Evolutionary conservation across 1,139 yeast genomes (phyloP), one percentile per base, ranked within the genome.

Genomic region (Zygosaccharomyces sapae): DNA sequence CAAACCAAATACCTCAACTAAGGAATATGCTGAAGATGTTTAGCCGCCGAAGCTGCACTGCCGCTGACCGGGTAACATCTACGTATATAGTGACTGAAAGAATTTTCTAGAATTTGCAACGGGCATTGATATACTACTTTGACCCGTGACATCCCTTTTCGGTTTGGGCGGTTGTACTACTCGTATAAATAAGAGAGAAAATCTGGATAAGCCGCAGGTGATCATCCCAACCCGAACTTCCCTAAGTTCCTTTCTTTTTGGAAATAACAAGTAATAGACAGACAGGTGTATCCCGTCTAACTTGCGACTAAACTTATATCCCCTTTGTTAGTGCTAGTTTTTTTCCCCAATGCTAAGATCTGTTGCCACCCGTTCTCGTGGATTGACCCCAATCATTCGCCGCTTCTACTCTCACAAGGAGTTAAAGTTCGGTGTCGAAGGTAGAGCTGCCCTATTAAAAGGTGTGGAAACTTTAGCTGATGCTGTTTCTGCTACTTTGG

Each of bases 381-480:
- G 55, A 44, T 45, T 46, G 43, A 36, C 45, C 38, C 48, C 47
- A 29, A 33, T 53, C 38, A 51, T 55, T 40, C 65, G 66, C 50
- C 49, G 55, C 39, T 65, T 74, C 68, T 74, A 80, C 63, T 80
- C 95, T 59, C 95, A 89, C 81, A 92, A 92, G 76, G 97, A 92
- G 70, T 81, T 92, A 70, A 90, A 89, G 75, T 92, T 92, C 68
- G 98, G 98, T 54, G 97, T 92, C 53, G 98, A 92, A 71, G 98
- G 97, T 63, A 83, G 98, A 72, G 98, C 98, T 51, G 95, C 98
- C 46, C 76, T 92, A 38, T 77, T 92, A 62, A 87, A 83, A 70
- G 98, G 98, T 74, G 97, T 92, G 55, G 96, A 92, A 70, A 86
- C 94, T 50, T 78, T 92, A 62, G 98, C 97, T 48, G 94, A 88